Conservation (phyloP, 208 protist species). For the Naegleria lovaniensis region DNA sequence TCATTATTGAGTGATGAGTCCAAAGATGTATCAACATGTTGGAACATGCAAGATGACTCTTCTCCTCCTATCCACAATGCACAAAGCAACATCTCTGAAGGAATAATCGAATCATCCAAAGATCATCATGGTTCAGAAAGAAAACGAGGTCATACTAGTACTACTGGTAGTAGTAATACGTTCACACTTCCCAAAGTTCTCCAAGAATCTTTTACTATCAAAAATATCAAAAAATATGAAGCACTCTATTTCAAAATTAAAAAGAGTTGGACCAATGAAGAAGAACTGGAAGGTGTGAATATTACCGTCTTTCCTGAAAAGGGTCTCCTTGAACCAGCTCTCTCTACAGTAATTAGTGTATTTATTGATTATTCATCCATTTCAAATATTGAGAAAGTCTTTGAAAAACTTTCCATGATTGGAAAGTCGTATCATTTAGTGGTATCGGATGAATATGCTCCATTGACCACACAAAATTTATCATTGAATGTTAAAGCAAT, state of each 20-base stretch:
- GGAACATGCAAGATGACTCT: too few relatives aligned
- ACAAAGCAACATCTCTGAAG: too few relatives aligned
- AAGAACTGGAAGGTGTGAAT: not conserved
- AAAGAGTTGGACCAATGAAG: not conserved
- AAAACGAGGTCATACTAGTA: too few relatives aligned
- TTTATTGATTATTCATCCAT: not conserved
- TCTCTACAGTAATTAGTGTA: not conserved
- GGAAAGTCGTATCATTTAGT: not conserved
- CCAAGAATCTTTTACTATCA: not conserved
- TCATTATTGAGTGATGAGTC: too few relatives aligned
- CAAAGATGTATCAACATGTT: too few relatives aligned
- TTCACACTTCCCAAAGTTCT: too few relatives aligned
- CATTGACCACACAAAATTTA: not conserved
- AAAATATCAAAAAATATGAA: not conserved
- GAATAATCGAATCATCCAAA: too few relatives aligned
- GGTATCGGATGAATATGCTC: slow-evolving; percentile 3
- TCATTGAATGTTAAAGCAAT: not conserved
- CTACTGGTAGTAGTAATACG: too few relatives aligned
- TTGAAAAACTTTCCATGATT: not conserved
- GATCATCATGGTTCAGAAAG: too few relatives aligned
- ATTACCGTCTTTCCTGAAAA: not conserved
- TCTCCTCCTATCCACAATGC: too few relatives aligned
- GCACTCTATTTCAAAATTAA: not conserved
- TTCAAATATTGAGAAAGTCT: not conserved
- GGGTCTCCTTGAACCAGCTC: not conserved